These are phyloP conservation scores for Agrocybe chaxingu DNA, from an alignment of 768 basidiomycete genomes.

Conservation along the genomic window DNA sequence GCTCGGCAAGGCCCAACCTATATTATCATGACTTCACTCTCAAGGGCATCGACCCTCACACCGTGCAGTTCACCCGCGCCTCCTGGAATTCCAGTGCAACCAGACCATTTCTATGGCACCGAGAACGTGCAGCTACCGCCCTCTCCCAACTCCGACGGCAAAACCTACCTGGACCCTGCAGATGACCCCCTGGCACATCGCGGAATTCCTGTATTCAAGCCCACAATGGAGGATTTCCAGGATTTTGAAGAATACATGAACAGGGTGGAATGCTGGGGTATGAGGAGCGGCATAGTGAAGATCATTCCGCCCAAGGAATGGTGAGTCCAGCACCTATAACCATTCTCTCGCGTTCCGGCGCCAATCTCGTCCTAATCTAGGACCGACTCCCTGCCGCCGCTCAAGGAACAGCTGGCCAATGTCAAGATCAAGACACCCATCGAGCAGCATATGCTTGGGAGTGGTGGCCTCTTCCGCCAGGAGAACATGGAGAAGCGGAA, in stretches of 20 bases:
- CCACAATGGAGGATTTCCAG: constrained; percentile 85
- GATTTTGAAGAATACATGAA: constrained; percentile 93
- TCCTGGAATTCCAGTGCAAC: constrained; percentile 55
- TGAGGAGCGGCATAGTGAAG: constrained; percentile 89
- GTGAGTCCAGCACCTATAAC: constrained; percentile 40
- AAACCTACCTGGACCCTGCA: constrained; percentile 68
- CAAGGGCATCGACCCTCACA: constrained; percentile 40
- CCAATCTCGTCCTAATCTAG: constrained; percentile 29
- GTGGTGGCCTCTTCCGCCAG: constrained; percentile 82
- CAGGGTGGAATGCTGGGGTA: constrained; percentile 87
- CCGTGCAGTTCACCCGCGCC: constrained; percentile 56
- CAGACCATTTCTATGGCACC: constrained; percentile 80
- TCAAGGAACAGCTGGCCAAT: constrained; percentile 64
- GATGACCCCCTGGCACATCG: constrained; percentile 80
- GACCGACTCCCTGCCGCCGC: constrained; percentile 68
- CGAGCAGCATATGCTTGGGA: constrained; percentile 89
- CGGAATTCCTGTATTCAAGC: constrained; percentile 96
- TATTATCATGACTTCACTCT: constrained; percentile 29
- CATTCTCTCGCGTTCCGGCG: constrained; percentile 11
- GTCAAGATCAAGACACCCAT: constrained; percentile 89
- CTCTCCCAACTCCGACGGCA: constrained; percentile 62
- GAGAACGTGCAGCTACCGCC: constrained; percentile 47
- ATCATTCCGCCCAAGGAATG: constrained; percentile 95
- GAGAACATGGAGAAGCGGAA: constrained; percentile 89
- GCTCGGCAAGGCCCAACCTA: constrained; percentile 9